Conservation (phyloP, 257 asterid species). For the Nicotiana tomentosiformis region DNA sequence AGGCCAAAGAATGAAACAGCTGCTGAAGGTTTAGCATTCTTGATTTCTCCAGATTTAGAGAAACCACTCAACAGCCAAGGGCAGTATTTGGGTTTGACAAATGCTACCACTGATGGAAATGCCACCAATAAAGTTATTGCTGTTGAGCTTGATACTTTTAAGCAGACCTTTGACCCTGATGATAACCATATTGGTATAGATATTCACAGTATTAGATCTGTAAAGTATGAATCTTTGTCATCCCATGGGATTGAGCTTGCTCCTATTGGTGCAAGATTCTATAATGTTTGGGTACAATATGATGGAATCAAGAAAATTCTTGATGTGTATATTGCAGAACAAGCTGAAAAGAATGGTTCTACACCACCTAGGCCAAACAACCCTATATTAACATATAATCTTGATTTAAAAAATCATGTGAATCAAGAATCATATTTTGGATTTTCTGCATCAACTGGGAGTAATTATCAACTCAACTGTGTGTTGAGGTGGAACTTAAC, state of each 20-base stretch:
- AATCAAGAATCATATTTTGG: constrained; percentile 68
- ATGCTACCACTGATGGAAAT: constrained; percentile 47
- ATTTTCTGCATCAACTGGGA: constrained; percentile 80
- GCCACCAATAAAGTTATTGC: constrained; percentile 49
- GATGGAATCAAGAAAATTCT: constrained; percentile 34
- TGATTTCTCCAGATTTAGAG: constrained; percentile 43
- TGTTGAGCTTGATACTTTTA: constrained; percentile 75
- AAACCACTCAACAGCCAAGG: constrained; percentile 56
- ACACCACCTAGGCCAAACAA: constrained; percentile 49
- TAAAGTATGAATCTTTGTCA: constrained; percentile 11
- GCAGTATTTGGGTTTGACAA: constrained; percentile 64
- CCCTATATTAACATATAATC: constrained; percentile 19
- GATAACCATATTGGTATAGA: constrained; percentile 69
- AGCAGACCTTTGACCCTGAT: constrained; percentile 72
- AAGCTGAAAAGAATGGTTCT: constrained; percentile 21
- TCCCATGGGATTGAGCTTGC: constrained; percentile 48
- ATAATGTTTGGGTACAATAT: constrained; percentile 79
- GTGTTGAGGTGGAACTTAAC: constrained; percentile 78
- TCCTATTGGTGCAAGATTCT: constrained; percentile 32
- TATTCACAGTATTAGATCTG: constrained; percentile 49
- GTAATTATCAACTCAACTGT: constrained; percentile 48
- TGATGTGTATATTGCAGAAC: constrained; percentile 48
- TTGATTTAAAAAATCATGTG: constrained; percentile 35
- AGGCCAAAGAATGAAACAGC: not conserved
- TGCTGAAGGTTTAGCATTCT: constrained; percentile 74